Conservation (phyloP, 2,329 filamentous ascomycete genomes). For the Coniella lustricola region DNA sequence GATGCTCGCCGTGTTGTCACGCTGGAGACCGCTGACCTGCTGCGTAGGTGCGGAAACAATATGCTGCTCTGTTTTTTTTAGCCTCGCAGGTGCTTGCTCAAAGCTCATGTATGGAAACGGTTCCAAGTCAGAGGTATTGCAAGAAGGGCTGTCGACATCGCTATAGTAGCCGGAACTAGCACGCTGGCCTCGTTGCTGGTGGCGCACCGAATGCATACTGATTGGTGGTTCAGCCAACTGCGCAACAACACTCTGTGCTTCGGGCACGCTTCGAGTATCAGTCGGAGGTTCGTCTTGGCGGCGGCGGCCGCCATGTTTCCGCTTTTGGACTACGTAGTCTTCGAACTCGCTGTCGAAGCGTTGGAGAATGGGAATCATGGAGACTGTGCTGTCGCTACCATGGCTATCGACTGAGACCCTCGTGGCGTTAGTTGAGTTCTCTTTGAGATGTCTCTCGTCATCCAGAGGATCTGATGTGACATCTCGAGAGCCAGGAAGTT, state of each 20-base stretch:
- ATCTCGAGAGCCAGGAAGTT: not conserved
- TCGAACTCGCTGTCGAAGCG: not conserved
- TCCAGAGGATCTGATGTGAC: not conserved
- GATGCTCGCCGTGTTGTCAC: constrained; percentile 20
- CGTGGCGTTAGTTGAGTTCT: no score
- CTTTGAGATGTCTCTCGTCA: no score
- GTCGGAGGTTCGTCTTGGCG: no score
- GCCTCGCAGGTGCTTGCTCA: constrained; percentile 29
- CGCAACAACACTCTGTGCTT: not conserved
- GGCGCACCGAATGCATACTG: constrained; percentile 12
- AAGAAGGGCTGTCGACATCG: constrained; percentile 23
- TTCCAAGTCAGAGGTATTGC: constrained; percentile 29
- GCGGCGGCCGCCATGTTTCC: no score
- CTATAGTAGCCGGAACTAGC: constrained; percentile 20
- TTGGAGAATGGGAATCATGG: not conserved
- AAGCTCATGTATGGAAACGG: constrained; percentile 39
- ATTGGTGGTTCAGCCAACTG: not conserved
- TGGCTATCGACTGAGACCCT: not conserved
- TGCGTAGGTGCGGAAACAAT: constrained; percentile 36
- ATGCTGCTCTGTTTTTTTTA: constrained; percentile 33
- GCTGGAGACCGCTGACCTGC: constrained; percentile 22
- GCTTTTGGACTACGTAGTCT: not conserved
- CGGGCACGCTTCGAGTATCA: not conserved
- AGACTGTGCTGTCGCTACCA: not conserved
- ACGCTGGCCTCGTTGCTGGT: not conserved